Percentiles rank a stretch among this genome's conserved stretches.
Evolutionary conservation across 1,284 basidiomycete genomes (phyloP).

Genomic region (Pseudozyma sp.): DNA sequence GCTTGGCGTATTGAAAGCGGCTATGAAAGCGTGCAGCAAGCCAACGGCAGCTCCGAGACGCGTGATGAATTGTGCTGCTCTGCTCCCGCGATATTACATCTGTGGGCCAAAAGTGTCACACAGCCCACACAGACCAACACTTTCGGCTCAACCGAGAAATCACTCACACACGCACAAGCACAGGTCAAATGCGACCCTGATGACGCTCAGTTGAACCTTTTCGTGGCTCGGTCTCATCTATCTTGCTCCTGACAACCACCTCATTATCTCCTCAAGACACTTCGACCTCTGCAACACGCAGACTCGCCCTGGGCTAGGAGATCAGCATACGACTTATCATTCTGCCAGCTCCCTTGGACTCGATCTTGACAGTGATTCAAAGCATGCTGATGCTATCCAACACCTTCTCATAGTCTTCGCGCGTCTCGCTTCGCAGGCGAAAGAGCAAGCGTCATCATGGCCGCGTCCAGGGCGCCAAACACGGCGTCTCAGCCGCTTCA

Average conservation of each 20-base stretch:
- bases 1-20: background rate
- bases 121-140: constrained; percentile 30
- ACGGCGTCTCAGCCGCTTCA: constrained; percentile 47
- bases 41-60: constrained; percentile 6
- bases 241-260: background rate
- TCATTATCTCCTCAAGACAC: constrained; percentile 1
- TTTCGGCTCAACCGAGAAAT: constrained; percentile 3
- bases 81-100: constrained; percentile 17
- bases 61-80: constrained; percentile 14
- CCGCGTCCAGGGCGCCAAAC: constrained; percentile 12
- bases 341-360: too few relatives aligned
- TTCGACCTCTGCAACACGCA: background rate
- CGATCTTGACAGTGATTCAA: too few relatives aligned
- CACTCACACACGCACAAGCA: constrained; percentile 7
- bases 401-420: background rate
- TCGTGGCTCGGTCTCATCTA: background rate
- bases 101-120: background rate
- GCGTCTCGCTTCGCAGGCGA: background rate
- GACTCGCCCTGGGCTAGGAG: too few relatives aligned
- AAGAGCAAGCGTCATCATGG: constrained; percentile 13
- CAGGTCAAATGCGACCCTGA: too few relatives aligned
- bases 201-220: constrained; percentile 1
- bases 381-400: background rate
- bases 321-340: too few relatives aligned
- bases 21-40: background rate